Evolutionary conservation across 2,329 filamentous ascomycete species (phyloP), one percentile per base, ranked within the genome.

Genomic region (Didymellaceae sp.): DNA sequence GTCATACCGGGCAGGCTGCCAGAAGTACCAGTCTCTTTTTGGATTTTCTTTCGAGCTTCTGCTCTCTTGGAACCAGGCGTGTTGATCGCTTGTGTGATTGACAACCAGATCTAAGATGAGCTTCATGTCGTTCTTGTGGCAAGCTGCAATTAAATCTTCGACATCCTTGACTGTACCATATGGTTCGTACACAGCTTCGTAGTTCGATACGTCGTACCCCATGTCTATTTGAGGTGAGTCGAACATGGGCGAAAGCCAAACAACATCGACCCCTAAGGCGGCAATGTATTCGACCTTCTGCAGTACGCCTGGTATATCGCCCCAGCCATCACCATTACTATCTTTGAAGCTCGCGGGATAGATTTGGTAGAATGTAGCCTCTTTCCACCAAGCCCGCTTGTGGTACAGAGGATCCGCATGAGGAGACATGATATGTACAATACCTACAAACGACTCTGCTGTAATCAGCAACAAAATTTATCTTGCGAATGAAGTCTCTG

Each of bases 81-180:
- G 86, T 66, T 89, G 80, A 56, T 87, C 82, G 2, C 84, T 88
- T 0, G 88, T 91, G 67, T 93, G 89, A 59, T 91, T 93, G 54
- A 91, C 81, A 2, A 92, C 89, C 3, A 92, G 77, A 64, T 92
- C 88, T 51, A 91, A 80, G 48, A 92, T 84, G 9, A 91, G 73
- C 58, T 82, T 84, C 82, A 91, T 89, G 3, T 81, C 84, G 4
- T 86, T 79, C 13, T 78, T 71, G 52, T 88, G 85, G 31, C 82
- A 79, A 35, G 81, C 82, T 20, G 78, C 65, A 40, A 89, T 85
- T 26, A 90, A 69, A 0, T 74, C 71, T 48, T 89, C 85, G 40
- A 89, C 82, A 63, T 90, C 86, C 51, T 78, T 75, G 6, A 90
- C 75, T 1, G 85, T 86, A 28, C 87, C 87, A 59, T 89, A 90